These are phyloP conservation scores for Colletotrichum siamense DNA, from an alignment of 2,329 filamentous ascomycete genomes.

Conservation along the genomic window DNA sequence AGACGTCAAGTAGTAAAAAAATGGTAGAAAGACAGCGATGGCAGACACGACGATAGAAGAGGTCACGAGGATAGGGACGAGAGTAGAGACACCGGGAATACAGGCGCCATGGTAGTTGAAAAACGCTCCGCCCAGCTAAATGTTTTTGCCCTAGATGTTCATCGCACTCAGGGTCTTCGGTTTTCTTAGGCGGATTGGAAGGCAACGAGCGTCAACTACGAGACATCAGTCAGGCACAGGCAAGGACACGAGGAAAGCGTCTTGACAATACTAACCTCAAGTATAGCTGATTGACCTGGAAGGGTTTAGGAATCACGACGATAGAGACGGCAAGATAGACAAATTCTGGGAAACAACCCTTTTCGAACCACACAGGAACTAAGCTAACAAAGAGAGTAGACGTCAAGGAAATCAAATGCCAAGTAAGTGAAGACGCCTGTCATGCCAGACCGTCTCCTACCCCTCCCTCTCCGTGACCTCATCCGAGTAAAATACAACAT, in stretches of 20 bases:
- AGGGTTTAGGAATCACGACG: neutral
- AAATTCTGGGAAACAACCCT: constrained; percentile 7
- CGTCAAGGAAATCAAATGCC: constrained; percentile 43
- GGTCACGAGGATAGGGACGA: neutral
- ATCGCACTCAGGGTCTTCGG: neutral
- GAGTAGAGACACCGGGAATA: neutral
- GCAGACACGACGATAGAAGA: neutral
- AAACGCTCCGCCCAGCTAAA: neutral
- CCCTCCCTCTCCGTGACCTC: constrained; percentile 17
- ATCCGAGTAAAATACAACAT: constrained; percentile 45
- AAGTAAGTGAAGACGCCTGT: constrained; percentile 37
- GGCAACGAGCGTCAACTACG: neutral
- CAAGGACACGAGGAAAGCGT: neutral
- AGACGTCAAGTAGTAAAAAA: neutral
- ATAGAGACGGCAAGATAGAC: neutral
- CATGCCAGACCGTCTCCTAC: constrained; percentile 32
- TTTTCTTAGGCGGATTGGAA: neutral
- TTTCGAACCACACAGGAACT: constrained; percentile 17
- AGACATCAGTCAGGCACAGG: neutral
- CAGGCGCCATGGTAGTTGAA: neutral
- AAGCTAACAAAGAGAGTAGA: constrained; percentile 23
- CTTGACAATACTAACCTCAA: neutral
- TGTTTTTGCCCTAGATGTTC: neutral
- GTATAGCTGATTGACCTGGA: neutral
- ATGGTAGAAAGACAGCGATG: neutral